Evolutionary conservation across 1,139 yeast genomes (phyloP).

Genomic region (Magnusiomyces clavatus): DNA sequence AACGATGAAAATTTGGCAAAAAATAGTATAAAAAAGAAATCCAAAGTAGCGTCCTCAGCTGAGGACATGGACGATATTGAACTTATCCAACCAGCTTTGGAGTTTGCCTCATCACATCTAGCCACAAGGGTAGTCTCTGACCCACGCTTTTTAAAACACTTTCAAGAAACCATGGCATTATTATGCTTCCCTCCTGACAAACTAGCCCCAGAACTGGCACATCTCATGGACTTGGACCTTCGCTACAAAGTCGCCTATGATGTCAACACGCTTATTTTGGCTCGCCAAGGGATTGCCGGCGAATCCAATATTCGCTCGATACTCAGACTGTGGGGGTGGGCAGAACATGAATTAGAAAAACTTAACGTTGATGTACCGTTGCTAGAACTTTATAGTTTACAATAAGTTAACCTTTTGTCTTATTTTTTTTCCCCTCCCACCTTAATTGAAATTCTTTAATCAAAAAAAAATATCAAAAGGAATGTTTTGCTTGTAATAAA

Average conservation of each 20-base stretch:
- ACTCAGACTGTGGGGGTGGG: constrained; percentile 32
- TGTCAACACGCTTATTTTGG: constrained; percentile 33
- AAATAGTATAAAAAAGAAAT: neutral
- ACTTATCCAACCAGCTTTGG: constrained; percentile 29
- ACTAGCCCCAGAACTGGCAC: constrained; percentile 27
- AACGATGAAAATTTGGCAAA: neutral
- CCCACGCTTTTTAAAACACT: constrained; percentile 28
- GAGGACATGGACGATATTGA: constrained; percentile 9
- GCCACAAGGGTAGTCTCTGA: constrained; percentile 32
- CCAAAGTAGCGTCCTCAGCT: neutral
- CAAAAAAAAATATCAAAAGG: no score
- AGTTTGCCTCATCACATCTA: constrained; percentile 33
- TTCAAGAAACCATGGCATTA: constrained; percentile 37
- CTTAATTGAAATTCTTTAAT: no score
- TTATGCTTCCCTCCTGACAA: constrained; percentile 33
- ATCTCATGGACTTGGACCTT: constrained; percentile 29
- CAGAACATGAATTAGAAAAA: constrained; percentile 23
- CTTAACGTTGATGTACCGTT: constrained; percentile 18
- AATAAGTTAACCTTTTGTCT: no score
- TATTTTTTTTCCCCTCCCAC: no score
- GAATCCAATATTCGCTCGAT: constrained; percentile 31
- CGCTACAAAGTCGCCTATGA: constrained; percentile 32
- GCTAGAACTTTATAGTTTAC: neutral
- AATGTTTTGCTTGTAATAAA: no score
- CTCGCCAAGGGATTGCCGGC: constrained; percentile 28